These are phyloP conservation scores for Lentinula aciculospora DNA, from an alignment of 768 basidiomycete genomes.

Conservation along the genomic window DNA sequence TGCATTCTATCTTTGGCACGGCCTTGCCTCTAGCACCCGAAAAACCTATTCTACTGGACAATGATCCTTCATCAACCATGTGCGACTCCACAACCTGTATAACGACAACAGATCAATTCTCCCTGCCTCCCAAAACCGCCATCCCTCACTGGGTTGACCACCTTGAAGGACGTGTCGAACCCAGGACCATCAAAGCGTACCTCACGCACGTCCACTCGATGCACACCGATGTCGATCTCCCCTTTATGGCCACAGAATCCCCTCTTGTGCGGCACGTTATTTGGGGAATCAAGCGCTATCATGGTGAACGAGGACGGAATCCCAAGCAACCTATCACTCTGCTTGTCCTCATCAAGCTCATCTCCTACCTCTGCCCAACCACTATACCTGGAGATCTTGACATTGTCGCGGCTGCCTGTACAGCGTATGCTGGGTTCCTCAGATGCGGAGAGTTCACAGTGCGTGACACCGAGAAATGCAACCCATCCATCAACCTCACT, in stretches of 20 bases:
- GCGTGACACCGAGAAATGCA: neutral
- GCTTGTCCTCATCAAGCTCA: neutral
- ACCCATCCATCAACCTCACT: neutral
- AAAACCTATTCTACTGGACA: no score
- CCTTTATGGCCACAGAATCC: no score
- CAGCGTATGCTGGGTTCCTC: no score
- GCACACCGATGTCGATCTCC: no score
- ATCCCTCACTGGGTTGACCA: constrained; percentile 17
- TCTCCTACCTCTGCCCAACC: neutral
- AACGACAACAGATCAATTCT: constrained; percentile 11
- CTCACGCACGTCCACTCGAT: no score
- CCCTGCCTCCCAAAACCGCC: constrained; percentile 10
- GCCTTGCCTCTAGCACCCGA: no score
- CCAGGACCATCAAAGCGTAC: no score
- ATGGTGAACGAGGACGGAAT: constrained; percentile 14
- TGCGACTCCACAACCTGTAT: neutral
- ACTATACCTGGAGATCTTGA: neutral
- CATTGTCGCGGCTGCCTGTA: no score
- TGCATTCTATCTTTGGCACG: no score
- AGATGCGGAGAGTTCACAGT: no score
- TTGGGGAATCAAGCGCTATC: constrained; percentile 14
- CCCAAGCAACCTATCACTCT: constrained; percentile 11
- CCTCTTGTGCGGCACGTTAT: constrained; percentile 13
- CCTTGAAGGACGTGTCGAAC: constrained; percentile 2
- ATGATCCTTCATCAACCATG: no score